phyloP scores from a whole-genome alignment of 2,329 filamentous ascomycete species.

The Penicillium thymicola region DNA sequence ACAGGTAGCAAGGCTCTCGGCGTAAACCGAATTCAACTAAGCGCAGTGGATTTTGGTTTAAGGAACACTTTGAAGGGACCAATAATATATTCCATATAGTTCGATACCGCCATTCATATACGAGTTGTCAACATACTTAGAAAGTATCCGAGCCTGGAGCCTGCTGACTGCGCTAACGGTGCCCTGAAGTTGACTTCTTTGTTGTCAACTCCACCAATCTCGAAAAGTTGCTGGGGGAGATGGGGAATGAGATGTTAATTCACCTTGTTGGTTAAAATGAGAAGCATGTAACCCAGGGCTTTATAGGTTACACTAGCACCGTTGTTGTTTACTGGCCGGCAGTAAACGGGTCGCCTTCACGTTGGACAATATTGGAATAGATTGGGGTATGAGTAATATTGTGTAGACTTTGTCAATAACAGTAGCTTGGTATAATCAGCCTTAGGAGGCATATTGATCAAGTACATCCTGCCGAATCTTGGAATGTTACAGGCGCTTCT shows the following conservation, averaged over 20 bases:
- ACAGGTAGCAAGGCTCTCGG: not conserved
- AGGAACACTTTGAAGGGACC: not conserved
- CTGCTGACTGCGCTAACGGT: constrained; percentile 2
- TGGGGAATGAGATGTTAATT: not conserved
- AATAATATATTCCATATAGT: not conserved
- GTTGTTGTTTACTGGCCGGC: not conserved
- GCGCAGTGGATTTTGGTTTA: not conserved
- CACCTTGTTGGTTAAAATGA: not conserved
- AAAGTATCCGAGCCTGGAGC: constrained; percentile 1
- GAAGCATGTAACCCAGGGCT: constrained; percentile 7
- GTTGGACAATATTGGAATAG: not conserved
- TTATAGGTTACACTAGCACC: constrained; percentile 9
- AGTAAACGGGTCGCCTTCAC: constrained; percentile 4
- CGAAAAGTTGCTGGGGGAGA: constrained; percentile 1
- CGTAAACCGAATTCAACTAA: not conserved
- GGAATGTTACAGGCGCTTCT: constrained; percentile 1
- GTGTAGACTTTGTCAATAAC: not conserved
- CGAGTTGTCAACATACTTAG: not conserved
- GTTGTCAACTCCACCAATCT: constrained; percentile 12
- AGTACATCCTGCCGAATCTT: not conserved
- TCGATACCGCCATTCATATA: not conserved
- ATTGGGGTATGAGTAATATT: not conserved
- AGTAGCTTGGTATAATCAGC: not conserved
- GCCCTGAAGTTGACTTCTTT: constrained; percentile 17
- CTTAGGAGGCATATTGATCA: not conserved